phyloP scores from a whole-genome alignment of 805 yeast species.

The Ogataea angusta region DNA sequence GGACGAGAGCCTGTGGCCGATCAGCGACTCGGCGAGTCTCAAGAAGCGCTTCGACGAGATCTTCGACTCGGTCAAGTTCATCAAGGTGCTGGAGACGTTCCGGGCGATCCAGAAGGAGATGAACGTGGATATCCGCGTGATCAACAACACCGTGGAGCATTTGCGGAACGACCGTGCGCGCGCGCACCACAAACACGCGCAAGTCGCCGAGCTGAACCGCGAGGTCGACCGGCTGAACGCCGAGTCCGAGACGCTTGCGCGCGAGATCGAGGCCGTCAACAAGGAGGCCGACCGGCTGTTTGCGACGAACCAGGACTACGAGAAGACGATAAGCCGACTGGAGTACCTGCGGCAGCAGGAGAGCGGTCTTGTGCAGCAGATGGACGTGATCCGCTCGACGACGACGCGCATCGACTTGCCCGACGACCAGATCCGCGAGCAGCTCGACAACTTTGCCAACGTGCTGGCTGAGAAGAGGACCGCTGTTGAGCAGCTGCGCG shows the following conservation, averaged over 20 bases:
- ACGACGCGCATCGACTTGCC: conserved; percentile 46
- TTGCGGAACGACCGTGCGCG: conserved; percentile 69
- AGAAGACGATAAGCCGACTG: conserved; percentile 59
- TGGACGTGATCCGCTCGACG: conserved; percentile 45
- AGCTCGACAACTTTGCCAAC: conserved; percentile 41
- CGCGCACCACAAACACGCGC: conserved; percentile 55
- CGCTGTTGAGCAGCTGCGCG: conserved; percentile 12
- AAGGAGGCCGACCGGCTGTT: conserved; percentile 61
- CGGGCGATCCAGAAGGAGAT: conserved; percentile 76
- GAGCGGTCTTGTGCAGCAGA: conserved; percentile 46
- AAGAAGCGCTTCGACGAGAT: conserved; percentile 95
- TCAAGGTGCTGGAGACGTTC: conserved; percentile 81
- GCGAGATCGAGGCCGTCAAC: conserved; percentile 51
- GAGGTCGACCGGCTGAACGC: conserved; percentile 43
- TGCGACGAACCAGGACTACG: conserved; percentile 77
- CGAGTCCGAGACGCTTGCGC: conserved; percentile 49
- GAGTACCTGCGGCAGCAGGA: conserved; percentile 53
- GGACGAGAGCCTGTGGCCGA: conserved; percentile 96
- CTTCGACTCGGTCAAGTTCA: conserved; percentile 90
- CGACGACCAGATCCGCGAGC: conserved; percentile 37
- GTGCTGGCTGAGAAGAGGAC: conserved; percentile 25
- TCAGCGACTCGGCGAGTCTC: conserved; percentile 82
- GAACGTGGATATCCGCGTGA: conserved; percentile 66
- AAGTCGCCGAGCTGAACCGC: conserved; percentile 40
- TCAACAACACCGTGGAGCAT: conserved; percentile 78